Percentiles rank a stretch among this genome's conserved stretches.
Evolutionary conservation across 768 basidiomycete species (phyloP).

Genomic region (Phanerodontia chrysosporium): DNA sequence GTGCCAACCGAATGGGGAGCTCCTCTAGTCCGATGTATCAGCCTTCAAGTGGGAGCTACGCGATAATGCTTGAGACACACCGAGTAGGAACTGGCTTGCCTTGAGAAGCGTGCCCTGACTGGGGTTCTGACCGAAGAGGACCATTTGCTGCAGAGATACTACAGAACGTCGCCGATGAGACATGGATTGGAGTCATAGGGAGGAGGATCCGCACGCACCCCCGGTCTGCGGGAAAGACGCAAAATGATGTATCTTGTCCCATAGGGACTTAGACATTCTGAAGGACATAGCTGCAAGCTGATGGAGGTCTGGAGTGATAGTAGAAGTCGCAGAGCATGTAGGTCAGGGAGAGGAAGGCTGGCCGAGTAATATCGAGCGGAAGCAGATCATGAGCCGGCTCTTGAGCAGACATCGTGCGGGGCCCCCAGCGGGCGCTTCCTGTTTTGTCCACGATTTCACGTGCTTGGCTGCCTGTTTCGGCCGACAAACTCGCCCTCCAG

Average conservation of each 20-base stretch:
- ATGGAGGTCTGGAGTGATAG: conserved; percentile 2
- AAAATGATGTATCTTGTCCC: conserved; percentile 90
- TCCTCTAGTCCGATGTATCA: conserved; percentile 66
- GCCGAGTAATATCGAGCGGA: conserved; percentile 5
- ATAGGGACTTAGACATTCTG: conserved; percentile 72
- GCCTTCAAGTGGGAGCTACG: too few species aligned
- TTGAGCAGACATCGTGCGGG: conserved; percentile 2
- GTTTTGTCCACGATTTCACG: conserved; percentile 6
- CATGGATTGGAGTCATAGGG: background rate
- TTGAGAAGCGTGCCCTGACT: conserved; percentile 91
- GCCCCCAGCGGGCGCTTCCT: background rate
- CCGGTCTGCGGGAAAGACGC: conserved; percentile 92
- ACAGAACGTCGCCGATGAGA: background rate
- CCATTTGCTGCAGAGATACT: conserved; percentile 98
- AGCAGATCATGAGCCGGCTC: conserved; percentile 10
- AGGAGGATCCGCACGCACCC: conserved; percentile 40
- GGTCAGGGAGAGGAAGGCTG: background rate
- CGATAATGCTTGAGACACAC: conserved; percentile 33
- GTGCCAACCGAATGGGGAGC: conserved; percentile 89
- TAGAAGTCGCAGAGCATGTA: conserved; percentile 7
- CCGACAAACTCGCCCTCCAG: conserved; percentile 5
- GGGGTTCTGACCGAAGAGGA: conserved; percentile 94
- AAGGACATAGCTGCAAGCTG: conserved; percentile 43
- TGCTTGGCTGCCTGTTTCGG: conserved; percentile 7
- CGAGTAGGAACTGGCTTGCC: conserved; percentile 84